Evolutionary conservation across 495 filamentous ascomycete species (phyloP), one percentile per base, ranked within the genome.

Genomic region (Penicilliopsis zonata): DNA sequence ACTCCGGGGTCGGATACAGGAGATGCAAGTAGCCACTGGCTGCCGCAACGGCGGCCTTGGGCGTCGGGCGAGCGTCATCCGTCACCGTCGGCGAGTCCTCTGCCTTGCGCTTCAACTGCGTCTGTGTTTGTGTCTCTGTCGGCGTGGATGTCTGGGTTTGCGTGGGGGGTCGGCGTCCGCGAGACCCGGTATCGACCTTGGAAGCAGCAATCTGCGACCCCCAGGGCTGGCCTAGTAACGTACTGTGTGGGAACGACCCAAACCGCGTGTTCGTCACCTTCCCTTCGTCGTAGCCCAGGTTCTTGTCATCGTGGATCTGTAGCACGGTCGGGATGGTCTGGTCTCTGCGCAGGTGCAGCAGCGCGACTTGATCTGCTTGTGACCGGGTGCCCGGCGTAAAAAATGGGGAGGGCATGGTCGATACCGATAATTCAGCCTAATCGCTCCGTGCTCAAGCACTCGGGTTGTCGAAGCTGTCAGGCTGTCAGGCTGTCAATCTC

Each of bases 241-340:
- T 94, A 29, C 66, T 79, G 57, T 96, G 88, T 0, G 90, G 90
- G 45, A 92, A 99, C 3, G 86, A 88, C 15, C 90, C 90, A 46
- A 93, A 99, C 7, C 87, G 78, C 2, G 90, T 99, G 52, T 90
- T 96, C 35, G 80, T 73, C 7, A 94, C 82, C 35, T 78, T 77
- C 34, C 82, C 84, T 50, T 90, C 85, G 15, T 68, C 67, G 42
- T 87, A 84, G 40, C 82, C 82, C 36, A 72, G 70, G 41, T 74
- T 63, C 30, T 71, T 60, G 14, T 71, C 72, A 16, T 74, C 65
- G 15, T 64, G 55, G 16, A 65, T 54, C 29, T 65, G 65, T 34
- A 95, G 74, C 46, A 86, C 70, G 12, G 79, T 63, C 15, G 88
- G 86, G 29, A 80, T 61, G 33, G 81, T 72, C 31, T 78, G 74